Conservation (phyloP, 129 eudicot species). For the Silybum marianum region DNA sequence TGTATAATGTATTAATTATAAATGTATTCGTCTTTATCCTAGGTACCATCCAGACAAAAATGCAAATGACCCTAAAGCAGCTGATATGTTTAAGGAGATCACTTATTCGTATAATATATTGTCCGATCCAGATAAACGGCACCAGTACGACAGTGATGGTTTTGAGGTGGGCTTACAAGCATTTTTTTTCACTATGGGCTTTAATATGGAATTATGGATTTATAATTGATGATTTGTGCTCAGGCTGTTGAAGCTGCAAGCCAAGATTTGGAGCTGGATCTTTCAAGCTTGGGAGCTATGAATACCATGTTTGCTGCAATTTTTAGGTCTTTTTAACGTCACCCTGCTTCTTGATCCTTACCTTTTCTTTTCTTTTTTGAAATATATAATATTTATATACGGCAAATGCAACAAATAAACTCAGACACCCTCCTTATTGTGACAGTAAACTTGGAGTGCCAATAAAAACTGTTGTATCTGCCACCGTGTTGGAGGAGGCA, state of each 20-base stretch:
- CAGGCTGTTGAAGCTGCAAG: slow-evolving; percentile 92
- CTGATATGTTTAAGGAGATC: slow-evolving; percentile 82
- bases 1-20: background rate
- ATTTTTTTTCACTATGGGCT: background rate
- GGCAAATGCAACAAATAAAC: no score
- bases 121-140: slow-evolving; percentile 86
- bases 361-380: background rate
- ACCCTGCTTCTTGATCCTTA: background rate
- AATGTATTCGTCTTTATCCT: slow-evolving; percentile 7
- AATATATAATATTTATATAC: no score
- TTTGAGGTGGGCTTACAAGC: slow-evolving; percentile 55
- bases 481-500: slow-evolving; percentile 90
- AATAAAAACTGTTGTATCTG: slow-evolving; percentile 89
- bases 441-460: slow-evolving; percentile 94
- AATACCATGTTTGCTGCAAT: slow-evolving; percentile 95
- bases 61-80: slow-evolving; percentile 80
- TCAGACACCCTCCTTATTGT: background rate
- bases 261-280: slow-evolving; percentile 92
- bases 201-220: background rate
- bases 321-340: slow-evolving; percentile 57
- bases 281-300: slow-evolving; percentile 96
- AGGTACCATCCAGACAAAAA: slow-evolving; percentile 94
- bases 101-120: slow-evolving; percentile 85
- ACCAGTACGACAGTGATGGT: slow-evolving; percentile 82
- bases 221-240: slow-evolving; percentile 4